These are phyloP conservation scores for Kokia cookei DNA, from an alignment of 441 rosid species.

Conservation along the genomic window DNA sequence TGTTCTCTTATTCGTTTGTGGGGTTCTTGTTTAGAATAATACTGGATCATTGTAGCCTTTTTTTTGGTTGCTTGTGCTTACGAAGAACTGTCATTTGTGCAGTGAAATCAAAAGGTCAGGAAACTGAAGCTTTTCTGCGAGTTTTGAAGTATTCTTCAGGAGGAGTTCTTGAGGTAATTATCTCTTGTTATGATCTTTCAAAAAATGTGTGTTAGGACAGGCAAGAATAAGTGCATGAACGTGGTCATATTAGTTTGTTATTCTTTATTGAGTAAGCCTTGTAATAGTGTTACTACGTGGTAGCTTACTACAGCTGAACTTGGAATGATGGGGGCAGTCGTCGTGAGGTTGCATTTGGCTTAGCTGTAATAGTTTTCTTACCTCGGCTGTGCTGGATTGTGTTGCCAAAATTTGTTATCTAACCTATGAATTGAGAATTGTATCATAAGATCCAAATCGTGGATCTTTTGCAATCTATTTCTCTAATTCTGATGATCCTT, in stretches of 20 bases:
- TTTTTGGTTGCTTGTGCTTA: background rate
- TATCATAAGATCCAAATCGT: too few species aligned
- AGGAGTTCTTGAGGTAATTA: conserved; percentile 89
- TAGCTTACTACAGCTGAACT: background rate
- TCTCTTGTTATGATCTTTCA: background rate
- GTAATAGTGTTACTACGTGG: background rate
- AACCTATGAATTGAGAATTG: too few species aligned
- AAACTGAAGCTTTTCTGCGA: conserved; percentile 84
- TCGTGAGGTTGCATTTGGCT: background rate
- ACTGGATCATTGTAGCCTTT: background rate
- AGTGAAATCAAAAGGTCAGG: conserved; percentile 70
- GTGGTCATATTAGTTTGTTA: background rate
- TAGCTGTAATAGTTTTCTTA: background rate
- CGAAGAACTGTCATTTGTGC: conserved; percentile 26
- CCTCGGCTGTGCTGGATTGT: background rate
- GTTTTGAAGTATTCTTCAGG: conserved; percentile 92
- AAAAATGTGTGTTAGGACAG: background rate
- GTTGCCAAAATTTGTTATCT: too few species aligned
- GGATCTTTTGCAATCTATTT: too few species aligned
- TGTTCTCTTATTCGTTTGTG: background rate
- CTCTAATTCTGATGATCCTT: too few species aligned
- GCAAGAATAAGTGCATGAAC: background rate
- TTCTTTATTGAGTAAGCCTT: background rate
- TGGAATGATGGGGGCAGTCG: background rate
- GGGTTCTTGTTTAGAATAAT: background rate